A percentile compares a stretch with the other conserved stretches of the same genome.
phyloP scores from a whole-genome alignment of 2,329 filamentous ascomycete species.

The Sphaerulina vaccinii region DNA sequence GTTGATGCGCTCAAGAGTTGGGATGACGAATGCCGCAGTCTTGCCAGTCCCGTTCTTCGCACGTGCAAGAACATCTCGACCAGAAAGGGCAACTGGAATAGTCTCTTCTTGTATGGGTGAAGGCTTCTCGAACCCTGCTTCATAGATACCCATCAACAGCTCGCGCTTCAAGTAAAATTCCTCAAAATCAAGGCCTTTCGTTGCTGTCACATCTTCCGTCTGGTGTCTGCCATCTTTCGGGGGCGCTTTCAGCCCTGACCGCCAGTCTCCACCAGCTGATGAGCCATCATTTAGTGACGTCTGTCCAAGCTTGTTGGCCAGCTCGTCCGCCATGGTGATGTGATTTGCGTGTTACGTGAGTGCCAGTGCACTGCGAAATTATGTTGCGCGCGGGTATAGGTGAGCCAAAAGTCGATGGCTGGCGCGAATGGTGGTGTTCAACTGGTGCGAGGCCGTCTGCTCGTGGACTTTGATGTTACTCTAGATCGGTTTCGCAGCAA shows the following conservation, averaged over 20 bases:
- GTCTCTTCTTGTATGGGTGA: constrained; percentile 99
- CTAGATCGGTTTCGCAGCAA: neutral
- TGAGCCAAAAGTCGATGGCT: neutral
- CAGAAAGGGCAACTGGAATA: constrained; percentile 92
- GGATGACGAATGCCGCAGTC: constrained; percentile 96
- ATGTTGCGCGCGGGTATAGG: neutral
- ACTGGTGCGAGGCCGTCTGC: neutral
- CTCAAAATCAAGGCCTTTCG: constrained; percentile 96
- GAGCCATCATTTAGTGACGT: constrained; percentile 53
- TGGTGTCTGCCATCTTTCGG: constrained; percentile 74
- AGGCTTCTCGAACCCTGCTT: constrained; percentile 97
- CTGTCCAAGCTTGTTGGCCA: constrained; percentile 57
- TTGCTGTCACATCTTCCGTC: constrained; percentile 97
- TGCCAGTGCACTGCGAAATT: constrained; percentile 7
- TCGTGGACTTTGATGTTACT: no score
- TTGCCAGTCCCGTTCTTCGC: constrained; percentile 99
- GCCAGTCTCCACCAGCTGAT: constrained; percentile 65
- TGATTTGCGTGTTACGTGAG: constrained; percentile 1
- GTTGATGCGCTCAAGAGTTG: constrained; percentile 91
- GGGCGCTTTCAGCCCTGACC: constrained; percentile 69
- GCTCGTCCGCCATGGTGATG: constrained; percentile 48
- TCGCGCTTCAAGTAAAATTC: constrained; percentile 94
- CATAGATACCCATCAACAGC: constrained; percentile 97
- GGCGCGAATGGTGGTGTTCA: constrained; percentile 2
- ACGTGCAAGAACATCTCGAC: constrained; percentile 89